phyloP scores from a whole-genome alignment of 495 filamentous ascomycete species.

The Neurospora sublineolata region DNA sequence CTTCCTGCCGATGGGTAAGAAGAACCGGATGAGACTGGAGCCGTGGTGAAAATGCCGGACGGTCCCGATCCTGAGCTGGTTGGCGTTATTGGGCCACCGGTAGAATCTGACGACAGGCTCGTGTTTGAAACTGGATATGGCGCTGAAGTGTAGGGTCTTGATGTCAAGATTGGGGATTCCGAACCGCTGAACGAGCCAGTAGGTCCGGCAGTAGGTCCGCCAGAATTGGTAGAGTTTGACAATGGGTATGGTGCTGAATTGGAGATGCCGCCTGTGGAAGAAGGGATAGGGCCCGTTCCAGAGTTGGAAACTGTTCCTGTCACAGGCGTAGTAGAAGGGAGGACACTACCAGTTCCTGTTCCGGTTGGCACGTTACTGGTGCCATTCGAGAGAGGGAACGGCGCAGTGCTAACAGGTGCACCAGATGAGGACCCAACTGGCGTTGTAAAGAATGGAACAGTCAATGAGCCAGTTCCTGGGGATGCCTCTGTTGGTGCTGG shows the following conservation, averaged over 20 bases:
- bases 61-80: neutral
- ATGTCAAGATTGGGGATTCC: neutral
- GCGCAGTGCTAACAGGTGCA: neutral
- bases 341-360: neutral
- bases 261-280: neutral
- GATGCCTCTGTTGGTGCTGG: neutral
- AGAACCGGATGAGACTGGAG: neutral
- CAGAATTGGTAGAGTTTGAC: constrained; percentile 12
- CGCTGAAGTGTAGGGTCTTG: constrained; percentile 2
- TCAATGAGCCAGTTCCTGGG: neutral
- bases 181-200: constrained; percentile 5
- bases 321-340: neutral
- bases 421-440: neutral
- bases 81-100: constrained; percentile 1
- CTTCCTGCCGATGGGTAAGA: neutral
- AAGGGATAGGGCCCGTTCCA: neutral
- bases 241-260: constrained; percentile 18
- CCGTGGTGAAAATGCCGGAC: neutral
- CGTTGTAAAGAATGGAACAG: neutral
- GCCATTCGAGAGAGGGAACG: neutral
- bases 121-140: constrained; percentile 13
- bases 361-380: neutral
- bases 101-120: constrained; percentile 6
- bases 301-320: constrained; percentile 1
- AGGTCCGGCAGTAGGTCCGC: constrained; percentile 13